Base-by-base conservation (phyloP, 192 early-diverging fungal genomes). In the Radiomyces spectabilis region DNA sequence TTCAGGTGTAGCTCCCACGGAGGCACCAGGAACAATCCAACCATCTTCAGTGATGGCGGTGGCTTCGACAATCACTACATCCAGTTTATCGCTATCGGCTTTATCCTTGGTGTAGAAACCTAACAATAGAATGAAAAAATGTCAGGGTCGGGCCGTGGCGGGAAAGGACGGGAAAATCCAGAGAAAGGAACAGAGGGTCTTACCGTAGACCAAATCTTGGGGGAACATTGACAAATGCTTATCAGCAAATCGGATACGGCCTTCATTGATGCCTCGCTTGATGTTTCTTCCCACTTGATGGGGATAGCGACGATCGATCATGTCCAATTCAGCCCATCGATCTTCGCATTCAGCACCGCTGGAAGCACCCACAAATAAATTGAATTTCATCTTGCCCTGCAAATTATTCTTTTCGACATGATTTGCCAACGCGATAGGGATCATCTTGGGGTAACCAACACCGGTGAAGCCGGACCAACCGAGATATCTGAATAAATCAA, bases 201-300 rank as follows among this genome's bases (percentile, higher is more conserved):
- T 41, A 60, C 65, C 65, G 35, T 66, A 66, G 4, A 59, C 53
- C 30, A 66, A 42, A 43, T 66, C 65, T 30, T 68, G 64, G 32
- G 69, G 69, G 42, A 72, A 72, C 59, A 68, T 61, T 18, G 69
- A 72, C 46, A 72, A 59, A 51, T 72, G 69, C 46, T 72, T 72
- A 41, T 72, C 69, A 30, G 69, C 69, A 63, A 72, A 72, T 15
- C 53, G 46, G 53, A 68, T 72, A 41, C 53, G 60, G 16, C 66
- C 66, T 27, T 32, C 56, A 40, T 72, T 72, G 26, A 72, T 72
- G 25, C 57, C 65, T 40, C 60, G 57, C 33, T 68, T 66, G 41
- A 72, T 61, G 12, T 63, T 43, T 25, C 53, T 57, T 0, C 69
- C 69, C 34, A 63, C 52, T 48, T 72, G 69, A 63, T 72, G 66